Base-by-base conservation (phyloP, 148 eudicot species). In the Vaccinium myrtillus region DNA sequence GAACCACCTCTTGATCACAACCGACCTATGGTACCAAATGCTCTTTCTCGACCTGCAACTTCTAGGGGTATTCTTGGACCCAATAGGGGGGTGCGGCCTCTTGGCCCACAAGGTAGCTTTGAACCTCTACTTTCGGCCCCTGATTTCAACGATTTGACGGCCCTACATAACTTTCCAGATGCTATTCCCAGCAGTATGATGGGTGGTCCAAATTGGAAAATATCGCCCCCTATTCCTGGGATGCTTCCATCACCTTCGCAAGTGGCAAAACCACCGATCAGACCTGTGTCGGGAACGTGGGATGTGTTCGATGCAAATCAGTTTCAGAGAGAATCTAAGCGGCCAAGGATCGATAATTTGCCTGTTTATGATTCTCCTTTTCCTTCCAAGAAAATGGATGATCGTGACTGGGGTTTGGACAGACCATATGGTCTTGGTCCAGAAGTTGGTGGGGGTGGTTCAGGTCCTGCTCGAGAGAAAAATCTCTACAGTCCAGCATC, bases 271-370 rank as follows among this genome's bases (percentile, higher is more conserved):
- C 78, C 86, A 87, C 83, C 87, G 32, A 80, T 70, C 75, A 92
- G 90, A 81, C 83, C 88, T 69, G 58, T 78, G 85, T 85, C 91
- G 36, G 91, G 90, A 87, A 89, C 93, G 21, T 95, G 96, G 98
- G 98, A 95, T 87, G 94, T 90, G 59, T 88, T 88, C 86, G 96
- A 94, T 89, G 89, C 93, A 54, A 89, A 82, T 84, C 98, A 89
- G 87, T 84, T 88, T 82, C 90, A 90, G 48, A 94, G 98, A 85
- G 98, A 97, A 39, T 74, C 90, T 65, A 97, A 97, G 84, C 89
- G 98, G 86, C 86, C 94, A 79, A 93, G 98, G 89, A 78, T 87
- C 79, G 95, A 90, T 76, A 92, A 85, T 70, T 54, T 86, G 36
- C 86, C 90, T 74, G 81, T 82, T 49, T 85, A 84, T 50, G 91